These are phyloP conservation scores for Cladorrhinum samala DNA, from an alignment of 495 filamentous ascomycete species.

Conservation along the genomic window DNA sequence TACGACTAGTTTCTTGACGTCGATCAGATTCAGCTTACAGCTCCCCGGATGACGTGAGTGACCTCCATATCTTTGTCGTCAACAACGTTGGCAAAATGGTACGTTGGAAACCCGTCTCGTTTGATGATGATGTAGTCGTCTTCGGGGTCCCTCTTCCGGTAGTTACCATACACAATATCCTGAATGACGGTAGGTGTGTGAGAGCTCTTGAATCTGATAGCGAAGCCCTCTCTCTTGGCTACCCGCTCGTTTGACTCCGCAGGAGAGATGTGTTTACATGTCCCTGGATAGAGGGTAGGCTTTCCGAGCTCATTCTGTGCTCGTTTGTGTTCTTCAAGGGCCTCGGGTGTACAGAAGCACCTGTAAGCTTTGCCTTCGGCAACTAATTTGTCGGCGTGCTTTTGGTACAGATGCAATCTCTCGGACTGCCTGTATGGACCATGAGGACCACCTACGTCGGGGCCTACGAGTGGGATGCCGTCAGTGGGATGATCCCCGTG, in stretches of 20 bases:
- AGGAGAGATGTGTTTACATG: slow-evolving; percentile 58
- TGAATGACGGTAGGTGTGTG: slow-evolving; percentile 52
- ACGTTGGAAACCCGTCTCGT: slow-evolving; percentile 85
- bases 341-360: slow-evolving; percentile 80
- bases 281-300: slow-evolving; percentile 68
- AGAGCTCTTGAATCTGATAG: slow-evolving; percentile 65
- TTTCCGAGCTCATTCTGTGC: slow-evolving; percentile 53
- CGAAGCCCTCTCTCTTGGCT: slow-evolving; percentile 60
- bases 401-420: slow-evolving; percentile 63
- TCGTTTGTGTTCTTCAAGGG: slow-evolving; percentile 57
- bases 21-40: slow-evolving; percentile 44
- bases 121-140: slow-evolving; percentile 74
- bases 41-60: slow-evolving; percentile 87
- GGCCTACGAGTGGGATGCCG: slow-evolving; percentile 47
- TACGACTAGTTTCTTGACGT: not conserved
- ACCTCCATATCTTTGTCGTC: slow-evolving; percentile 94
- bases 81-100: slow-evolving; percentile 94
- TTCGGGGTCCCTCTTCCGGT: slow-evolving; percentile 35
- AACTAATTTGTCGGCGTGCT: slow-evolving; percentile 67
- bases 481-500: too few species aligned
- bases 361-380: slow-evolving; percentile 71
- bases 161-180: slow-evolving; percentile 73
- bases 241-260: slow-evolving; percentile 66
- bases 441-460: slow-evolving; percentile 47
- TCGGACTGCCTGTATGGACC: slow-evolving; percentile 52